Evolutionary conservation across 257 asterid genomes (phyloP), one percentile per base, ranked within the genome.

Genomic region (Petunia axillaris): DNA sequence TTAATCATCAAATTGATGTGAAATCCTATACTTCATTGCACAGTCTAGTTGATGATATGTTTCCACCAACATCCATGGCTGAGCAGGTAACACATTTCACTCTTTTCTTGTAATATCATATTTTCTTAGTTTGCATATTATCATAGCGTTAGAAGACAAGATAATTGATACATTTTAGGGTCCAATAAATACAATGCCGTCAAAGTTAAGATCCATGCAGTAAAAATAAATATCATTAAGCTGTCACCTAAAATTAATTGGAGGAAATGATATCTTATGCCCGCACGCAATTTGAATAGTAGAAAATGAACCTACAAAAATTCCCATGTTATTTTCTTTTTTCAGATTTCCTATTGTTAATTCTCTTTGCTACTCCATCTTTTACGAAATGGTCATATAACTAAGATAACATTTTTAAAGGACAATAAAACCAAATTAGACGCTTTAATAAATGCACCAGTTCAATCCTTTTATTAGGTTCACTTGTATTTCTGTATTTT

Each of bases 11-110:
- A 6, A 86, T 90, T 9, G 98, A 96, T 79, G 98, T 91, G 81
- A 96, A 94, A 76, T 94, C 99, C 2, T 96, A 96, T 89, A 96
- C 98, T 77, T 96, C 99, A 3, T 81, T 96, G 76, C 98, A 94
- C 87, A 94, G 97, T 1, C 83, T 96, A 46, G 99, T 96, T 62
- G 84, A 96, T 35, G 99, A 96, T 87, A 96, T 96, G 97, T 96
- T 96, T 89, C 99, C 99, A 0, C 94, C 98, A 1, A 93, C 98
- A 39, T 92, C 99, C 60, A 79, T 94, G 83, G 92, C 83, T 44
- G 99, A 96, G 89, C 98, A 96, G 99, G 99, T 96, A 86, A 64
- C 53, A 9, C 4, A 48, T 0, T 73, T 71, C 25, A 10, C 46
- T 48, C 59, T 48, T 50, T 6, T 36, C 35, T 2, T 73, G 77